Conservation (phyloP, 495 filamentous ascomycete species). For the Parachaetomium inaequale region DNA sequence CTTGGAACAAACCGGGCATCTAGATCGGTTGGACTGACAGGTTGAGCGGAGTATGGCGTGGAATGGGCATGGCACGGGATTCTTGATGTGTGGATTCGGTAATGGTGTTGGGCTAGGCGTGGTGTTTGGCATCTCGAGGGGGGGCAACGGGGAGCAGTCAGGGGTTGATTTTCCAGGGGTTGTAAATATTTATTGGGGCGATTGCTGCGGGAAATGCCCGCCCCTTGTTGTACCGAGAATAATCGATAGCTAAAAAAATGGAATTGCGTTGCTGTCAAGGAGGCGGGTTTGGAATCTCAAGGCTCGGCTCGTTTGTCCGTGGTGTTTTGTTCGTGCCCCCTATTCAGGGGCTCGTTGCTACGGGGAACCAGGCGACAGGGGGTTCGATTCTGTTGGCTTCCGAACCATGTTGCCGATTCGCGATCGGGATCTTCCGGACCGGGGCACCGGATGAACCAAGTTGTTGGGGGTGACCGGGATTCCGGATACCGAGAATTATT, state of each 20-base stretch:
- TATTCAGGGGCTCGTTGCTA: slow-evolving; percentile 13
- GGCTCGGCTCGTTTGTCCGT: background rate
- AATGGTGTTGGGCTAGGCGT: slow-evolving; percentile 11
- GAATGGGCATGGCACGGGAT: no score
- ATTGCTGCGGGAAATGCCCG: background rate
- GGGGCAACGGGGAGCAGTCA: background rate
- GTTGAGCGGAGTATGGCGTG: background rate
- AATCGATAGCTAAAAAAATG: slow-evolving; percentile 6
- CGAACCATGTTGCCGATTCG: slow-evolving; percentile 11
- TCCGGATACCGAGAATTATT: background rate
- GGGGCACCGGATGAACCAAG: slow-evolving; percentile 12
- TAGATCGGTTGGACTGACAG: background rate
- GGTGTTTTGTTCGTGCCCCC: background rate
- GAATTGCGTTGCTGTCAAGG: background rate
- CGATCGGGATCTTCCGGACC: slow-evolving; percentile 23
- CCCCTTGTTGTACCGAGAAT: background rate
- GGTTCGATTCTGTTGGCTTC: background rate
- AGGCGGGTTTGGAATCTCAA: background rate
- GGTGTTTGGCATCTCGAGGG: background rate
- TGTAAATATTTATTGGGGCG: slow-evolving; percentile 5
- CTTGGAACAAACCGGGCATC: background rate
- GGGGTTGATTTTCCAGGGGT: slow-evolving; percentile 7
- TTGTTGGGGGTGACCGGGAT: slow-evolving; percentile 15
- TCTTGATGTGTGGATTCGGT: background rate
- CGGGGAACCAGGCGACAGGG: background rate